Evolutionary conservation across 805 yeast species (phyloP), one percentile per base, ranked within the genome.

Genomic region (Kodamaea laetipori): DNA sequence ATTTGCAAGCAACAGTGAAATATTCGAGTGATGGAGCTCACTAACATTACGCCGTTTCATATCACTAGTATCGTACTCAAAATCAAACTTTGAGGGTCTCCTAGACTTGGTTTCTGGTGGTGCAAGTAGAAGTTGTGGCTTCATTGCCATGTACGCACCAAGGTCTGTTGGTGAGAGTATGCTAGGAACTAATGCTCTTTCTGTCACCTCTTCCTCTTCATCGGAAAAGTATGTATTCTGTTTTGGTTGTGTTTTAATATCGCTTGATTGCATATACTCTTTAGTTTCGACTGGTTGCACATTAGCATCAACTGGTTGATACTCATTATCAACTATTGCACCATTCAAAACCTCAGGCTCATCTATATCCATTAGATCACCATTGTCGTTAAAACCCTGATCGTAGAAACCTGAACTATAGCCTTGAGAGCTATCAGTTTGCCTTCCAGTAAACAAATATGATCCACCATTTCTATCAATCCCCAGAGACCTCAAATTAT

Each of bases 121-220:
- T 37, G 62, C 55, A 33, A 64, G 57, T n/a, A 64, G 49, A 39
- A 64, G 51, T 39, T 49, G 54, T 12, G 61, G 69, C 41, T 53
- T 58, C 23, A 69, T 47, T 1, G 76, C 76, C 41, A 61, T 56
- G 41, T 62, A 58, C 4, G 74, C 75, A 0, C 76, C 76, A 15
- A 71, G 47, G n/a, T 52, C 52, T 2, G 76, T 71, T 2, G 75
- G 76, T 35, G 67, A 66, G 8, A 65, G 50, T 7, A 63, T 50
- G 7, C 49, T 45, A 7, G 55, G 41, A 16, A 30, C 34, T 19
- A 30, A 30, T 3, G 34, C 15, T 15, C 34, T 30, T 10, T 30
- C 34, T 10, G 15, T 17, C 18, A 30, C 34, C 4, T 30, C 19
- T 15, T 30, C 21, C 15, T 30, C 9, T 6, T 15, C 15, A 8